Conservation (phyloP, 345 rosid genomes). For the Schrenkiella parvula region DNA sequence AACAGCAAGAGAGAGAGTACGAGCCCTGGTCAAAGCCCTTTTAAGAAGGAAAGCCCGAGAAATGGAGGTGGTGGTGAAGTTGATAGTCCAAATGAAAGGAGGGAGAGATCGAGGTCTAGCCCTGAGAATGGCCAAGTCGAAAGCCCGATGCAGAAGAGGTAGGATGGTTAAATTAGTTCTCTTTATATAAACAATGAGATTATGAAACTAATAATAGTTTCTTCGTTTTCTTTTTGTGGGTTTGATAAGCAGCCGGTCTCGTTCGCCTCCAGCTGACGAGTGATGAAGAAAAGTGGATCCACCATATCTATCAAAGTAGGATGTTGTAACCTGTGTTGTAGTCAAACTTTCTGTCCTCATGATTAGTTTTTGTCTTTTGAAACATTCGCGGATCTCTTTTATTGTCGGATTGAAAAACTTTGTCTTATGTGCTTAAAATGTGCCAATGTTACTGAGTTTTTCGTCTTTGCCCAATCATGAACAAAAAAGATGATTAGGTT, state of each 20-base stretch:
- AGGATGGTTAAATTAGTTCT: neutral
- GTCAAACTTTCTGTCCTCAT: neutral
- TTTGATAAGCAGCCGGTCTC: conserved; percentile 14
- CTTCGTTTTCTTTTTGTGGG: neutral
- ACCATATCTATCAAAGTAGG: conserved; percentile 1
- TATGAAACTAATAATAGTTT: neutral
- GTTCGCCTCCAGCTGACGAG: conserved; percentile 32
- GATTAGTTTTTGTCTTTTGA: neutral
- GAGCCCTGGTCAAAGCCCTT: conserved; percentile 48
- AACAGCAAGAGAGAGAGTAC: conserved; percentile 35
- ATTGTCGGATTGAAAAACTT: neutral
- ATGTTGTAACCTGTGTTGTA: conserved; percentile 16
- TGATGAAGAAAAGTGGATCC: conserved; percentile 16
- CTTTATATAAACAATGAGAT: neutral
- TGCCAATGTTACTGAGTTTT: neutral
- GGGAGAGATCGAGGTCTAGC: conserved; percentile 40
- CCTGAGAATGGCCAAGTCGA: conserved; percentile 54
- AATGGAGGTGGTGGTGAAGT: conserved; percentile 38
- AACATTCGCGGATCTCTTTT: conserved; percentile 7
- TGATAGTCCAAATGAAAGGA: conserved; percentile 41
- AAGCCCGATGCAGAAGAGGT: conserved; percentile 38
- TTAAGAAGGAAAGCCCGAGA: conserved; percentile 37
- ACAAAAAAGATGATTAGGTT: too few species aligned
- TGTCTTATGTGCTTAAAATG: neutral
- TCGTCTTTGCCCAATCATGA: neutral